Evolutionary conservation across 1,284 basidiomycete species (phyloP).

Genomic region (Phlebopus sp.): DNA sequence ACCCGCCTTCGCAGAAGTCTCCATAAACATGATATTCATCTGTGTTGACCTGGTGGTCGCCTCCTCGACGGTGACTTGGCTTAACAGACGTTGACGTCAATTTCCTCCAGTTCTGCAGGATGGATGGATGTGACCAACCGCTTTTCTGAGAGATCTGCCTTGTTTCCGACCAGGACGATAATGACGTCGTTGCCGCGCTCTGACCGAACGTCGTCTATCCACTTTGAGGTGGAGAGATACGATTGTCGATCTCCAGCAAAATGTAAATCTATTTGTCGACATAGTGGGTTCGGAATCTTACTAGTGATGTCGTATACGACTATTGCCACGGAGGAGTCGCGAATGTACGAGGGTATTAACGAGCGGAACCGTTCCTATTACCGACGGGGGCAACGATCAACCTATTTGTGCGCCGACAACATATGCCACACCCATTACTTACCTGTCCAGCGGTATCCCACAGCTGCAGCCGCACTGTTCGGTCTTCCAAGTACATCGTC

Average conservation of each 20-base stretch:
- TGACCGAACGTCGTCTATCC: conserved; percentile 99
- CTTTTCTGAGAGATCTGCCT: conserved; percentile 95
- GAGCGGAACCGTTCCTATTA: conserved; percentile 93
- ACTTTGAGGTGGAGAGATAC: conserved; percentile 96
- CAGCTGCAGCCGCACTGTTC: conserved; percentile 94
- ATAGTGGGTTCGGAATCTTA: conserved; percentile 39
- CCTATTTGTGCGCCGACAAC: neutral
- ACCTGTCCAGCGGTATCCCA: conserved; percentile 99
- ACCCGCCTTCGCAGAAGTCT: conserved; percentile 98
- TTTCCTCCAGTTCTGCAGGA: neutral
- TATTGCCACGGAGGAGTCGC: conserved; percentile 97
- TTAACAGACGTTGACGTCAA: conserved; percentile 32
- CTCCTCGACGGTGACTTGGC: conserved; percentile 98
- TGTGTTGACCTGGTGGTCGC: conserved; percentile 93
- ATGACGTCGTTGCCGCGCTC: conserved; percentile 98
- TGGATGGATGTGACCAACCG: conserved; percentile 50
- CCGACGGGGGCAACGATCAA: conserved; percentile 3
- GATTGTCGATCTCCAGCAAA: conserved; percentile 79
- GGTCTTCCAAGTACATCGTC: conserved; percentile 99
- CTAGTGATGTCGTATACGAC: conserved; percentile 99
- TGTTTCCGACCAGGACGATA: conserved; percentile 98
- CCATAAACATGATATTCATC: conserved; percentile 97
- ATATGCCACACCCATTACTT: conserved; percentile 23
- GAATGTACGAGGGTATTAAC: conserved; percentile 97
- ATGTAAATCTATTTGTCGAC: conserved; percentile 1